phyloP scores from a whole-genome alignment of 2,329 filamentous ascomycete genomes.

The Monosporascus sp. region DNA sequence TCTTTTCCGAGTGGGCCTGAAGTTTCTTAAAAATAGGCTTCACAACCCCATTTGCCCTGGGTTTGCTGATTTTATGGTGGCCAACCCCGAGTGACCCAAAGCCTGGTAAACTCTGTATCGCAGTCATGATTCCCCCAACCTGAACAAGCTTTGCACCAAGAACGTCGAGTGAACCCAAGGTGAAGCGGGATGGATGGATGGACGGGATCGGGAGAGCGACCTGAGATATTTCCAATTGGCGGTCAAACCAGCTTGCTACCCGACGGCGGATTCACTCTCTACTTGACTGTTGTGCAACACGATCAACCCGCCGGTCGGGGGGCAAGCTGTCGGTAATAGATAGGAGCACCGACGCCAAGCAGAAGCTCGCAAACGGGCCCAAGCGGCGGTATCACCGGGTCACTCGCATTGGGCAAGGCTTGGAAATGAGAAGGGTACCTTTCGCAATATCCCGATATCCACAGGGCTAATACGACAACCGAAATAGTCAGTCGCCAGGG shows the following conservation, averaged over 20 bases:
- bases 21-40: constrained; percentile 60
- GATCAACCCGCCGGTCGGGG: neutral
- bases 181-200: neutral
- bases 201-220: neutral
- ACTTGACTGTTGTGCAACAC: neutral
- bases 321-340: neutral
- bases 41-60: constrained; percentile 42
- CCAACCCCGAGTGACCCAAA: constrained; percentile 17
- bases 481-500: too few relatives aligned
- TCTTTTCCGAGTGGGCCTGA: constrained; percentile 50
- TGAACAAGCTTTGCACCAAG: neutral
- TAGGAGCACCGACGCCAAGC: neutral
- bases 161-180: neutral
- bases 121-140: constrained; percentile 26
- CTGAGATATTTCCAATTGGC: neutral
- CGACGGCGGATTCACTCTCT: neutral
- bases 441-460: too few relatives aligned
- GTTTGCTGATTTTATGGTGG: constrained; percentile 38
- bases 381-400: constrained; percentile 15
- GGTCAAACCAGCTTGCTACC: neutral
- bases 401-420: constrained; percentile 11
- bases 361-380: constrained; percentile 10
- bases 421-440: neutral
- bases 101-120: constrained; percentile 27
- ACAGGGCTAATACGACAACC: too few relatives aligned